Base-by-base conservation (phyloP, 495 filamentous ascomycete species). In the Podospora pseudopauciseta region DNA sequence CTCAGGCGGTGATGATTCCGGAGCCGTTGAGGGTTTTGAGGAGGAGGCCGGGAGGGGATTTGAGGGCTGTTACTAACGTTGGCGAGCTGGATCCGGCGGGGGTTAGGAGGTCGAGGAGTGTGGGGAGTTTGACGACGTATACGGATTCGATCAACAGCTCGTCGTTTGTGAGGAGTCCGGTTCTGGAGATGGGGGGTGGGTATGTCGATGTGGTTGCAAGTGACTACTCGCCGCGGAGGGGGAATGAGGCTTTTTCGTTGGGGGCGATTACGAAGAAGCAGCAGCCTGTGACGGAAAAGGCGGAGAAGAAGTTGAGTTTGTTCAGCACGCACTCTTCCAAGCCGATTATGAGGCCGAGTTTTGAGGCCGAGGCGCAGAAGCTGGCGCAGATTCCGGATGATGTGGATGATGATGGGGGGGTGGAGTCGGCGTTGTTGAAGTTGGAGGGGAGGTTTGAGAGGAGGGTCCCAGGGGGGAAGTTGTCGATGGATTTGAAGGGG, bases 341-440 rank as follows among this genome's bases (percentile, higher is more conserved):
- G 72, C 89, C 88, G 16, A 84, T 92, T 55, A 81, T 95, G 80
- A 85, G 92, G 55, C 90, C 91, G 13, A 97, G 93, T 0, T 97
- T 98, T 67, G 92, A 98, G 78, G 89, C 87, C 11, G 94, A 96
- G 66, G 92, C 96, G 30, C 90, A 92, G 62, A 90, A 92, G 72
- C 88, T 99, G 69, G 92, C 94, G 9, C 87, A 90, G 66, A 91
- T 99, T 26, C 92, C 94, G 0, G 96, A 99, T 75, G 91, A 94
- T 68, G 69, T 78, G 26, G 84, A 89, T 65, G 91, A 92, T 65
- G 92, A 95, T 77, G 94, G 94, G n/a, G 94, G 94, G 20, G 86
- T 97, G 61, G 95, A 97, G 74, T 92, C 94, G 16, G 93, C 95
- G 5, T 74, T 99, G 69, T 79, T 94, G 69, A 98, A 97, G 72